A percentile compares a stretch with the other conserved stretches of the same genome.
Evolutionary conservation across 2,329 filamentous ascomycete species (phyloP).

Genomic region (Chaetomiaceae sp.): DNA sequence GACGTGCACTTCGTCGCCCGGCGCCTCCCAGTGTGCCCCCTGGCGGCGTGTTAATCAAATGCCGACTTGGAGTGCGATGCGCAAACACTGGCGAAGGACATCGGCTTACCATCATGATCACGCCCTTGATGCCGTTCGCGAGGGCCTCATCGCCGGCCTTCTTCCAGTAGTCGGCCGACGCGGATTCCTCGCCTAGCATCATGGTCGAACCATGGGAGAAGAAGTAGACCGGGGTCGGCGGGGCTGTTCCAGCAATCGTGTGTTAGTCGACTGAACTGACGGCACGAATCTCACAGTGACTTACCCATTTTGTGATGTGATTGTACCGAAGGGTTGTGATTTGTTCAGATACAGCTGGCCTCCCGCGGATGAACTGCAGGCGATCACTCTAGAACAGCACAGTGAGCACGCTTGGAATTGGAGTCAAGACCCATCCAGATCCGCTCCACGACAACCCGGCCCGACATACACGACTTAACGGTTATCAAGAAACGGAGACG

Average conservation of each 20-base stretch:
- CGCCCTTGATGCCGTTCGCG: constrained; percentile 51
- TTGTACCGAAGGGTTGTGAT: no score
- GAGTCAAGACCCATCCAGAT: no score
- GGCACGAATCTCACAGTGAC: background rate
- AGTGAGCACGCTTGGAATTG: no score
- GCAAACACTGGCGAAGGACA: no score
- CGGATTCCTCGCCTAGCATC: constrained; percentile 62
- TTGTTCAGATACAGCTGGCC: no score
- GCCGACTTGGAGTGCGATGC: constrained; percentile 5
- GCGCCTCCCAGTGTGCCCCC: constrained; percentile 3
- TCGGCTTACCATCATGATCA: constrained; percentile 62
- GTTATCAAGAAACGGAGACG: no score
- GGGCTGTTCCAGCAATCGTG: background rate
- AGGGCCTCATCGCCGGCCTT: constrained; percentile 57
- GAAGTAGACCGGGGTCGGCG: constrained; percentile 49
- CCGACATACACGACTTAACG: no score
- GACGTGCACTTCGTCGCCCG: constrained; percentile 43
- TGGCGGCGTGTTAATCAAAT: background rate
- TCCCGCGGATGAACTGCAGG: no score
- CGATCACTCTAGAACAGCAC: no score
- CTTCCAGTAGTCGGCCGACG: constrained; percentile 60
- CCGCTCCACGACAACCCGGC: no score
- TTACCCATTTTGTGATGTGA: background rate
- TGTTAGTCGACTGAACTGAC: background rate
- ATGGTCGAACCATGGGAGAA: constrained; percentile 67